Evolutionary conservation across 371 early-diverging fungal species (phyloP).

Genomic region (Smittium culicis): DNA sequence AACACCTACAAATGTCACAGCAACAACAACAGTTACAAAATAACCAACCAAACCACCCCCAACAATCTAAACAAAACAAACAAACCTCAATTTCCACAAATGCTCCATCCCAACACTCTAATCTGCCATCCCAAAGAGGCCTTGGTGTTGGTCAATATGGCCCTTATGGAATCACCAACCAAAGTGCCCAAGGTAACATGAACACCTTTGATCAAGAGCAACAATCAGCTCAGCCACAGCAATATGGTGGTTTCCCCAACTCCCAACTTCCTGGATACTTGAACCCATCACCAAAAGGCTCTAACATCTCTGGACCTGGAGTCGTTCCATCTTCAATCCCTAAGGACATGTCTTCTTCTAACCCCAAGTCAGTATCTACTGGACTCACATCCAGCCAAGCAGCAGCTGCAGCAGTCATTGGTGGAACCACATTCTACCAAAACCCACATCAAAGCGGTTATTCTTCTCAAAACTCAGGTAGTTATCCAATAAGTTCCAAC

Average conservation of each 20-base stretch:
- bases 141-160: not conserved
- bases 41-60: constrained; percentile 10
- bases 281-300: not conserved
- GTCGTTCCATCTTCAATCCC: constrained; percentile 3
- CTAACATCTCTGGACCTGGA: not conserved
- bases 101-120: too few species aligned
- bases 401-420: constrained; percentile 22
- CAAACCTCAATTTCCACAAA: not conserved
- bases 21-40: constrained; percentile 11
- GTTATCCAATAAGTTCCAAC: constrained; percentile 24
- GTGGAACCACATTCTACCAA: constrained; percentile 31
- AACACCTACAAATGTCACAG: too few species aligned
- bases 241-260: too few species aligned
- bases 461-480: constrained; percentile 17
- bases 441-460: too few species aligned
- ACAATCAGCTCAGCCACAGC: not conserved
- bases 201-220: not conserved
- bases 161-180: not conserved
- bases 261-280: too few species aligned
- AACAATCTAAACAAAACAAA: constrained; percentile 11
- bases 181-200: not conserved
- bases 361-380: constrained; percentile 5
- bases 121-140: constrained; percentile 5
- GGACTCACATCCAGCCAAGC: too few species aligned
- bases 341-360: constrained; percentile 7